Base-by-base conservation (phyloP, 352 stramenopile genomes). In the Globisporangium abappressorium region DNA sequence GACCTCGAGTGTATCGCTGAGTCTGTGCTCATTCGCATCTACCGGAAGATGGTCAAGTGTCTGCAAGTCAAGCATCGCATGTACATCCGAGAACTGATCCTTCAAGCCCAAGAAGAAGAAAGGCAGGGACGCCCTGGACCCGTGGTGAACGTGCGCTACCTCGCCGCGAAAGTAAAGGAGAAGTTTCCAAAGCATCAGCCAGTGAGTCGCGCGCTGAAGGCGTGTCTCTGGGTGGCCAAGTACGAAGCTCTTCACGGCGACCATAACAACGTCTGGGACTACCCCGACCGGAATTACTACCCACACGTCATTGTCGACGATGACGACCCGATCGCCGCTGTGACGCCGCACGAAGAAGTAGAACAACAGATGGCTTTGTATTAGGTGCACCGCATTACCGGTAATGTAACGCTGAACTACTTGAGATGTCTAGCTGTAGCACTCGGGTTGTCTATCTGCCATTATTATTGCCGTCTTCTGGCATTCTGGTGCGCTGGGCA, bases 171-270 rank as follows among this genome's bases (percentile, higher is more conserved):
- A 15, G 20, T 41, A 4, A 64, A 64, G 28, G 57, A 22, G 36
- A 54, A 41, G 57, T 22, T 55, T 7, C 57, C 57, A n/a, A 18
- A 34, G 1, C 11, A 34, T 14, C 12, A 9, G 15, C 57, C 57
- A 5, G 34, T 18, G 2, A 38, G 2, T 11, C 57, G 57, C 12
- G 7, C n/a, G 14, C 38, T 89, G n/a, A 75, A 84, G 68, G 77
- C 73, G 3, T 76, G 82, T 9, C 56, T 86, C 9, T 89, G 78
- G 78, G 59, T 86, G 22, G 75, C 81, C 55, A 68, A 70, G 57
- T 86, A 78, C 63, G 76, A 77, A 61, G 70, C 49, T 11, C 22
- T 71, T 12, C 71, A 74, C 55, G 75, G 57, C 18, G 8, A 41
- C 5, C 28, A 54, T 38, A 43, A 54, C n/a, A 53, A 47, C 5